Evolutionary conservation across 192 early-diverging fungal genomes (phyloP), one percentile per base, ranked within the genome.

Genomic region (Polychytrium aggregatum): DNA sequence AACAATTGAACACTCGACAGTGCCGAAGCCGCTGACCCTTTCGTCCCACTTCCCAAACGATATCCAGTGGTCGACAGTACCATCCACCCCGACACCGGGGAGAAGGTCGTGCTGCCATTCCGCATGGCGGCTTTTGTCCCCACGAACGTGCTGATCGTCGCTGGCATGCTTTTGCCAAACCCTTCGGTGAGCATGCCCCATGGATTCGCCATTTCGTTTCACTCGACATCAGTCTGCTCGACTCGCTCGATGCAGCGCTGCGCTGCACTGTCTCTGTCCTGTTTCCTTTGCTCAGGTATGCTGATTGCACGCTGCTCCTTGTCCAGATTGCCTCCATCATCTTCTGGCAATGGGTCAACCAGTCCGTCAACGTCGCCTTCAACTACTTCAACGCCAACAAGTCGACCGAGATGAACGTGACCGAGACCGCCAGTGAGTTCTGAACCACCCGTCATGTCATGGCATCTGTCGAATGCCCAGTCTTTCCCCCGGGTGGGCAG

Each of bases 331-430:
- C 41, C 7, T 46, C 41, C n/a, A 67, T 66, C 47, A 44, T 88
- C 29, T 82, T 84, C 57, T 84, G 82, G 76, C 84, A 87, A 57
- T 87, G 83, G 85, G 50, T 78, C 20, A 89, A 90, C 58, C 87
- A 90, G 57, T 72, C 67, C 36, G 76, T 85, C 25, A 90, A 90
- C 58, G 85, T 87, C 6, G 87, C 85, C 8, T 80, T 90, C 59
- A 90, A 90, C 59, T 87, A 81, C 41, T 71, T 71, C 30, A 87
- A 90, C 54, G 82, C 85, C 6, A 90, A 90, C 60, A 87, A 88
- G 58, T 84, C 83, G 5, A 83, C 74, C 2, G 65, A 67, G 37
- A 86, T 88, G 86, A 65, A 67, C 52, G 52, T 77, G 44, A 64
- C 67, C 34, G 86, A 88, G 48, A 87, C 84, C 25, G 78, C 74